Conservation (phyloP, 108 stramenopile species). For the Conticribra weissflogii region DNA sequence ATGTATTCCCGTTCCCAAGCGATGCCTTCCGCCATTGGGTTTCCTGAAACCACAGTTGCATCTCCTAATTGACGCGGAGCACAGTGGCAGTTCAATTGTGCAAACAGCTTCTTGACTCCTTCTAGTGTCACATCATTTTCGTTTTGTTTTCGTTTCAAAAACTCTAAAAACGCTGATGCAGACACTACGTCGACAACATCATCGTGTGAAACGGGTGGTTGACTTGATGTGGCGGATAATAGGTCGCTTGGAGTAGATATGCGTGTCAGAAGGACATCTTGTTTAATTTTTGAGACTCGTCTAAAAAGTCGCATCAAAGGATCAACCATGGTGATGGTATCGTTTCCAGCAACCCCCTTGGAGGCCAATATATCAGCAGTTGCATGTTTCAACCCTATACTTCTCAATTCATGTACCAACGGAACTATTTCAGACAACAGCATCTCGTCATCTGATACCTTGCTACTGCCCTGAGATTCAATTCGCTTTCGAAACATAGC, state of each 20-base stretch:
- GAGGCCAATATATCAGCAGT: conserved; percentile 3
- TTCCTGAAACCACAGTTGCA: conserved; percentile 14
- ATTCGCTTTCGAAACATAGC: conserved; percentile 28
- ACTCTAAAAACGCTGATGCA: conserved; percentile 64
- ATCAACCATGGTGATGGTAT: conserved; percentile 7
- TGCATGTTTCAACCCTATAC: background rate
- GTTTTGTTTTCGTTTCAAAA: conserved; percentile 66
- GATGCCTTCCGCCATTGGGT: conserved; percentile 14
- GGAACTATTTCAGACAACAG: conserved; percentile 21
- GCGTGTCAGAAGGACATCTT: conserved; percentile 37
- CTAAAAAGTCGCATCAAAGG: conserved; percentile 33
- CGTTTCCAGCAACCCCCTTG: background rate
- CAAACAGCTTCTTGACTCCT: conserved; percentile 61
- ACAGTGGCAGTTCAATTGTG: conserved; percentile 52
- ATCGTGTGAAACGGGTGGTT: conserved; percentile 3
- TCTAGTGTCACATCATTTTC: conserved; percentile 55
- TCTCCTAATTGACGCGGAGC: conserved; percentile 22
- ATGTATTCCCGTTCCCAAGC: conserved; percentile 57
- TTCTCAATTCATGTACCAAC: conserved; percentile 30
- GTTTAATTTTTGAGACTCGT: conserved; percentile 19
- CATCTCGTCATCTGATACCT: conserved; percentile 28
- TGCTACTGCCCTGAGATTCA: conserved; percentile 17
- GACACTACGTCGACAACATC: conserved; percentile 44
- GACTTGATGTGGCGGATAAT: conserved; percentile 34
- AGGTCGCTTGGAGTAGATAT: conserved; percentile 52